Evolutionary conservation across 768 basidiomycete species (phyloP).

Genomic region (Lactifluus volemus): DNA sequence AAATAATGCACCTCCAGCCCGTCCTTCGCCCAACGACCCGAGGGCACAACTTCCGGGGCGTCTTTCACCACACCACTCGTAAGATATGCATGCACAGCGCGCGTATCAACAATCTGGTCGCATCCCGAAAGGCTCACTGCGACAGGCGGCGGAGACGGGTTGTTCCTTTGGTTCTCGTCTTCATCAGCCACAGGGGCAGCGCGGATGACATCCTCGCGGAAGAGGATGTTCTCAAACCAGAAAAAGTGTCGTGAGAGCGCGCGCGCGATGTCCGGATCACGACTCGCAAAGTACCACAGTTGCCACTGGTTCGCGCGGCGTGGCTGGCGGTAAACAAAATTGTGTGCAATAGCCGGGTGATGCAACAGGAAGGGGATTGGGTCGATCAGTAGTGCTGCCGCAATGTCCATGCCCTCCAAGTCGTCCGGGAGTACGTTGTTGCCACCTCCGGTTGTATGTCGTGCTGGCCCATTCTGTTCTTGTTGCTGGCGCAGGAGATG

Average conservation of each 20-base stretch:
- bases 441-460: not conserved
- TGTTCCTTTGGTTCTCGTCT: not conserved
- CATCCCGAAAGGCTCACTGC: conserved; percentile 32
- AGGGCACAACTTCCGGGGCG: not conserved
- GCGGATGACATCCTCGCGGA: conserved; percentile 44
- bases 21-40: conserved; percentile 25
- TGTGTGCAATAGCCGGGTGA: conserved; percentile 51
- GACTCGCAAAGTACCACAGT: conserved; percentile 59
- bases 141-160: conserved; percentile 16
- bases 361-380: conserved; percentile 60
- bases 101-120: conserved; percentile 38
- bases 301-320: conserved; percentile 50
- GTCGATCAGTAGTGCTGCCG: conserved; percentile 46
- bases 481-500: conserved; percentile 39
- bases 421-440: too few relatives aligned
- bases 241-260: conserved; percentile 55
- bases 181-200: not conserved
- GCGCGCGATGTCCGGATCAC: conserved; percentile 53
- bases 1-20: conserved; percentile 34
- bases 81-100: conserved; percentile 32
- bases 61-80: conserved; percentile 27
- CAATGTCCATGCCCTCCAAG: conserved; percentile 25
- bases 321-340: conserved; percentile 55
- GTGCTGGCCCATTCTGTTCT: too few relatives aligned
- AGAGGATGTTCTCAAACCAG: conserved; percentile 54